Base-by-base conservation (phyloP, 2,329 filamentous ascomycete species). In the Fusarium sp. region DNA sequence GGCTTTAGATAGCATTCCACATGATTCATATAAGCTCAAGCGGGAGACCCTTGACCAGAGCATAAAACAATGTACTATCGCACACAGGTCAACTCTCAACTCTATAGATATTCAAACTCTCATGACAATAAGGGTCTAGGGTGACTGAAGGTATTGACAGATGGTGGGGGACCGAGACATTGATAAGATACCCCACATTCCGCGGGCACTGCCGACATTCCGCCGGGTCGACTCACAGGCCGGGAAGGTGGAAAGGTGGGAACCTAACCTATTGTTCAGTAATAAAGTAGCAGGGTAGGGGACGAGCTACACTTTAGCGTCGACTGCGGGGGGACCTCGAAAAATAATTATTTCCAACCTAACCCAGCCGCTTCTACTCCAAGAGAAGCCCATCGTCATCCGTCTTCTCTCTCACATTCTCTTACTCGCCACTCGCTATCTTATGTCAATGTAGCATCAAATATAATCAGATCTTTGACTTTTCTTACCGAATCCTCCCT, bases 381-480 rank as follows among this genome's bases (percentile, higher is more conserved):
- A 55, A 39, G 51, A 41, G 35, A 55, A 36, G 49, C 33, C 54
- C 61, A 72, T 70, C 64, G 42, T 69, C 69, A 59, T 65, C 72
- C 49, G 31, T 36, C 28, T 28, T 51, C 36, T 47, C 44, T 28
- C 45, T 39, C n/a, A 22, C 24, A 36, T 45, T 28, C 24, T 36
- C 56, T 42, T 31, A 42, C 64, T 64, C 47, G 51, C 65, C 54
- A 38, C 52, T 59, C 61, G 48, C 63, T 63, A 69, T 60, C 44
- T 66, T 60, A 66, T 69, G 72, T 78, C 75, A 76, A 79, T 79
- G 76, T 79, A 79, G 77, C 76, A 65, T 65, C 41, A 63, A 72
- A 63, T 64, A 49, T 57, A 44, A 28, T 36, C n/a, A 44, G 42
- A 42, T 63, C 42, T 17, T 36, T 44, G 47, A 63, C 42, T 35